Evolutionary conservation across 192 early-diverging fungal species (phyloP), one percentile per base, ranked within the genome.

Genomic region (Entrophospora sp.): DNA sequence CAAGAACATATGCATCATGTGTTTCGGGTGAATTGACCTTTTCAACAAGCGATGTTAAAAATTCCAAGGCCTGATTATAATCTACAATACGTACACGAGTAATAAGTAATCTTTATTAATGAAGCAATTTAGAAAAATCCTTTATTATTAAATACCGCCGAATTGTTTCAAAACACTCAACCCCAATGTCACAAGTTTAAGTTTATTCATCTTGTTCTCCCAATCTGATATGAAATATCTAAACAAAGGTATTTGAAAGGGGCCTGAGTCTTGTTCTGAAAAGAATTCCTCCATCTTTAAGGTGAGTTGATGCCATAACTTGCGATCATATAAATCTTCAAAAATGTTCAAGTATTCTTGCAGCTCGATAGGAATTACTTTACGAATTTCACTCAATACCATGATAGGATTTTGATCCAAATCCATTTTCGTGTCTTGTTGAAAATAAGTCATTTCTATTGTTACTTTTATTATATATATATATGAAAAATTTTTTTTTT

Each of bases 291-390:
- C 79, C 2, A 98, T 79, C 34, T 77, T 78, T 37, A 87, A 48
- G 25, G 96, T 98, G 55, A 99, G 81, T 73, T 99, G 97, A 72
- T 99, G 97, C 95, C 95, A 99, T 59, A 99, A 93, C 94, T 97
- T 99, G 70, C 85, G 78, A 75, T 98, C 97, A 71, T 98, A 94
- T 22, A 95, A 79, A 49, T 93, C 91, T 61, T 93, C 93, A 77
- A 97, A 98, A 30, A 83, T 81, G 44, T 74, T 71, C 76, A 89
- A 96, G 73, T 84, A 90, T 40, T 86, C 79, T 43, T 86, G 81
- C n/a, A 97, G 78, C 40, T 78, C 69, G 12, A 74, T 74, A 13
- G 92, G 87, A 2, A 82, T 91, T 35, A 83, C 77, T 55, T 79
- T 68, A 67, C 80, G 79, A 42, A 66, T 71, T 71, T 75, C 76